These are phyloP conservation scores for Phanerochaete sordida DNA, from an alignment of 768 basidiomycete species.

Conservation along the genomic window DNA sequence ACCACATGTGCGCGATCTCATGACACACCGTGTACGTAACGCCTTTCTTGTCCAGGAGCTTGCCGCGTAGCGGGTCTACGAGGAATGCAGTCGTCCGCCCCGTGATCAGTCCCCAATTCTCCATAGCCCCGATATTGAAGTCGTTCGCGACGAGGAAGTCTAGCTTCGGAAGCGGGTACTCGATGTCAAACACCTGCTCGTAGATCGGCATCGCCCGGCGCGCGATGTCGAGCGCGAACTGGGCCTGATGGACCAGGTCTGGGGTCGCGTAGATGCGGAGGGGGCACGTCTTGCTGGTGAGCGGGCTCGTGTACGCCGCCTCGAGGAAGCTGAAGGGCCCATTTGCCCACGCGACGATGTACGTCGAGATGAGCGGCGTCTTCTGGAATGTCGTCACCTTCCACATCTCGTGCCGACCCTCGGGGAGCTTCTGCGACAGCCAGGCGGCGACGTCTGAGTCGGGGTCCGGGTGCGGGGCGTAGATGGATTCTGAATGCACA, in stretches of 20 bases:
- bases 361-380: constrained; percentile 87
- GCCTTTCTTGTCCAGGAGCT: constrained; percentile 72
- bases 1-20: constrained; percentile 86
- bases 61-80: constrained; percentile 71
- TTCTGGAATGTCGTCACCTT: constrained; percentile 78
- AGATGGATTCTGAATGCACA: constrained; percentile 55
- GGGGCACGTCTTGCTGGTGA: constrained; percentile 77
- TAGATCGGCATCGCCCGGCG: constrained; percentile 78
- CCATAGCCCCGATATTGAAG: constrained; percentile 92
- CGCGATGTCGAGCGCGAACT: constrained; percentile 88
- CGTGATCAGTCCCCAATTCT: constrained; percentile 93
- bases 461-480: constrained; percentile 29
- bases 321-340: constrained; percentile 74
- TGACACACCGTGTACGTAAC: constrained; percentile 79
- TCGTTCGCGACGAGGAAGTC: constrained; percentile 85
- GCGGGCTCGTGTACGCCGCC: constrained; percentile 70
- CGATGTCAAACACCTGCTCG: constrained; percentile 89
- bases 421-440: constrained; percentile 34
- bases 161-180: constrained; percentile 90
- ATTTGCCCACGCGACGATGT: constrained; percentile 86
- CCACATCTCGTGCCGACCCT: constrained; percentile 53
- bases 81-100: constrained; percentile 82
- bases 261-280: constrained; percentile 84
- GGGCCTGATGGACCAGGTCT: constrained; percentile 78
- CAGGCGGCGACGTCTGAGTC: constrained; percentile 15